These are phyloP conservation scores for Annulohypoxylon moriforme DNA, from an alignment of 495 filamentous ascomycete genomes.

Conservation along the genomic window DNA sequence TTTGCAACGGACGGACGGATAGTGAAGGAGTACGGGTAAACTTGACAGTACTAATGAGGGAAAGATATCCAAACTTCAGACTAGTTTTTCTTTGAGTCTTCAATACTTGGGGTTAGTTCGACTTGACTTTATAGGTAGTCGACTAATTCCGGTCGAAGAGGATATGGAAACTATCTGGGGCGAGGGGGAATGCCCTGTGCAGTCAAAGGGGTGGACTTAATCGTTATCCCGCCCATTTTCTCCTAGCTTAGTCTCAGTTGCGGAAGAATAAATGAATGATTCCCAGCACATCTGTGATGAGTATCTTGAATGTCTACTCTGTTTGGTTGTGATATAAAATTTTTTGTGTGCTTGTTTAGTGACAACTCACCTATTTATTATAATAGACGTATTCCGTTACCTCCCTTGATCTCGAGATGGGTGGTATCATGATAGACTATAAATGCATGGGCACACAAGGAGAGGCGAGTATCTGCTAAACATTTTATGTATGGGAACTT, in stretches of 20 bases:
- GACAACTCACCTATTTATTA: background rate
- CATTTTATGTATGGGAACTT: slow-evolving; percentile 20
- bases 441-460: background rate
- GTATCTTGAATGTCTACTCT: background rate
- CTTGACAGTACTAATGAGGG: slow-evolving; percentile 91
- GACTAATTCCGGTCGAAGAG: slow-evolving; percentile 52
- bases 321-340: background rate
- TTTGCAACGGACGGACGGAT: slow-evolving; percentile 14
- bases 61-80: slow-evolving; percentile 79
- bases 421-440: too few relatives aligned
- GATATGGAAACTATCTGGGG: slow-evolving; percentile 27
- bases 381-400: background rate
- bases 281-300: slow-evolving; percentile 20
- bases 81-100: slow-evolving; percentile 47
- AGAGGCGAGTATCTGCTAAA: slow-evolving; percentile 8
- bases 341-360: background rate
- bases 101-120: background rate
- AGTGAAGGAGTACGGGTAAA: slow-evolving; percentile 53
- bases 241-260: slow-evolving; percentile 47
- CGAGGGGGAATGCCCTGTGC: slow-evolving; percentile 94
- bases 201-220: slow-evolving; percentile 66
- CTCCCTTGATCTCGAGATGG: background rate
- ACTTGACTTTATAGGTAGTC: slow-evolving; percentile 43
- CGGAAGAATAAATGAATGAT: slow-evolving; percentile 24
- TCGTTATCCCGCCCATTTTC: slow-evolving; percentile 60